Evolutionary conservation across 441 rosid genomes (phyloP).

Genomic region (Rhodomyrtus psidioides): DNA sequence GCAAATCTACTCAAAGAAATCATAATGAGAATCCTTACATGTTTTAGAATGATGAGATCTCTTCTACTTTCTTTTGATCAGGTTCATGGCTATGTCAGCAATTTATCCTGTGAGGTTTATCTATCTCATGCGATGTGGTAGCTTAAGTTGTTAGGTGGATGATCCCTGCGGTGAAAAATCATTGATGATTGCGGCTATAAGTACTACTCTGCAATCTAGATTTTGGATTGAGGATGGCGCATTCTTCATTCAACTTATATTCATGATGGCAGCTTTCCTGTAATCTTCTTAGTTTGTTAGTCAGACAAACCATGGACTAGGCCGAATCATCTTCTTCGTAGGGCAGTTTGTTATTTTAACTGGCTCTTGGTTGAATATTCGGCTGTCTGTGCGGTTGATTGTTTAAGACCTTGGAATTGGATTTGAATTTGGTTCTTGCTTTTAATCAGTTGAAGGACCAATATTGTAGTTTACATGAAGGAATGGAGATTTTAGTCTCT

Average conservation of each 20-base stretch:
- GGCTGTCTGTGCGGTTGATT: not conserved
- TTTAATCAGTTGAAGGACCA: not conserved
- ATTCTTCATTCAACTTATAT: not conserved
- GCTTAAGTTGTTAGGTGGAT: not conserved
- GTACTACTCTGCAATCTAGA: not conserved
- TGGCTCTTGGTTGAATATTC: not conserved
- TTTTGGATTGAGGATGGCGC: not conserved
- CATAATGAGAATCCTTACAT: not conserved
- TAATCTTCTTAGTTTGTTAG: not conserved
- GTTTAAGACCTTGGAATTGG: not conserved
- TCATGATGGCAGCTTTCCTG: not conserved
- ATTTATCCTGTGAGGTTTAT: not conserved
- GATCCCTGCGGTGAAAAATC: not conserved
- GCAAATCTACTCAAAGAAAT: not conserved
- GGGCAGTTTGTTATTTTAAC: not conserved
- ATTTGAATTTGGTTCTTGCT: not conserved
- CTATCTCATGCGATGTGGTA: not conserved
- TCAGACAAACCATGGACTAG: not conserved
- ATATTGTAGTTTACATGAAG: not conserved
- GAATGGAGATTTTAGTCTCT: slow-evolving; percentile 50
- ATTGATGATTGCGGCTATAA: not conserved
- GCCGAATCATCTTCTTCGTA: not conserved
- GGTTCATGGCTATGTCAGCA: not conserved
- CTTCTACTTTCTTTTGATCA: not conserved
- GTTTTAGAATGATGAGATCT: not conserved